Base-by-base conservation (phyloP, 139 green algal species). In the Volvox reticuliferus region DNA sequence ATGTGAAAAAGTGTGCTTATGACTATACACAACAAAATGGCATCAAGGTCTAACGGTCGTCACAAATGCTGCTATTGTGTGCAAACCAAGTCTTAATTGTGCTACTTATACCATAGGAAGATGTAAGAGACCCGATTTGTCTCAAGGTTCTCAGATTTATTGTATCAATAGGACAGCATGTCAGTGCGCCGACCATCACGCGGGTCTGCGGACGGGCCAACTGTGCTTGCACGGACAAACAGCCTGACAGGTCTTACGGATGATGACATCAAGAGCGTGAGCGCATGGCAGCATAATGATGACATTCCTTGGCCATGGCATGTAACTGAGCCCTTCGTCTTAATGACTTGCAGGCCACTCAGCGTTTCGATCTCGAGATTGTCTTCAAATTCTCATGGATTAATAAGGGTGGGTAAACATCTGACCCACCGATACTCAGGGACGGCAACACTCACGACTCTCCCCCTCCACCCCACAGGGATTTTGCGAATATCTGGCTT, bases 331-430 rank as follows among this genome's bases (percentile, higher is more conserved):
- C 33, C 12, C 78, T 44, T 37, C 78, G 78, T 19, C 78, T 26
- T 77, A 32, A 24, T 1, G 22, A 75, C 37, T 1, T 22, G n/a
- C 73, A 90, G 86, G 73, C 86, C 0, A 76, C 89, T 0, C 55
- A 92, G 26, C 82, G 82, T 1, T 89, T 86, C 73, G 89, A 92
- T 16, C 16, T 91, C 33, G 89, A 82, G 50, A 89, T 89, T 26
- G 85, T 93, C 3, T 93, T 91, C 79, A 88, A 88, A 33, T 35
- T 93, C 16, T 71, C 32, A 14, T 73, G 83, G 85, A 33, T 32
- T 17, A 32, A 67, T 79, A 79, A 79, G 71, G 71, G 71, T 79
- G 6, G 35, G 71, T 30, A 79, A 21, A 75, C 14, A 30, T 35
- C 26, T 35, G 71, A n/a, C 50, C 78, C 36, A 44, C 5, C 80